These are phyloP conservation scores for Coemansia sp. DNA, from an alignment of 192 early-diverging fungal genomes.

Conservation along the genomic window DNA sequence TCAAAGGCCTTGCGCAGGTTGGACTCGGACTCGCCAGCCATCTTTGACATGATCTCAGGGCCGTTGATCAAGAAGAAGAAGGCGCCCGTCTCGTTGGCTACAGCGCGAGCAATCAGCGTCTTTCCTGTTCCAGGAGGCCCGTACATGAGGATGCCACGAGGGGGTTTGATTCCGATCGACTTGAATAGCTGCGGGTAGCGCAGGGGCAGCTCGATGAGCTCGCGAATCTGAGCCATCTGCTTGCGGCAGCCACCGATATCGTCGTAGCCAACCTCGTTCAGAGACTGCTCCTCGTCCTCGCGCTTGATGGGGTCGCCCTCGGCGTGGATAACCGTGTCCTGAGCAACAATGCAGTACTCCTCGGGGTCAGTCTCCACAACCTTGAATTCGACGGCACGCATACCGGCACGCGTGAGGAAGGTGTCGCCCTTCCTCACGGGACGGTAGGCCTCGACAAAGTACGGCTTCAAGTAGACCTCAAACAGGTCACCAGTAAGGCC, in stretches of 20 bases:
- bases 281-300: conserved; percentile 93
- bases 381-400: conserved; percentile 99
- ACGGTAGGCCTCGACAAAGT: conserved; percentile 97
- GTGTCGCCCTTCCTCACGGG: conserved; percentile 93
- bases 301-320: conserved; percentile 99
- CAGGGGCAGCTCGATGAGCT: conserved; percentile 95
- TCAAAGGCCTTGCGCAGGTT: conserved; percentile 99
- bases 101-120: conserved; percentile 96
- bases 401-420: conserved; percentile 92
- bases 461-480: conserved; percentile 96
- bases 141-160: conserved; percentile 95
- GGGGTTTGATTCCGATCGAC: conserved; percentile 98
- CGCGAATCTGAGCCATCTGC: conserved; percentile 99
- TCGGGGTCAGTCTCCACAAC: conserved; percentile 92
- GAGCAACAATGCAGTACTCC: conserved; percentile 96
- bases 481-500: conserved; percentile 97
- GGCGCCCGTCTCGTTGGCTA: conserved; percentile 98
- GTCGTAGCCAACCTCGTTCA: conserved; percentile 96
- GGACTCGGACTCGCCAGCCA: conserved; percentile 98
- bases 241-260: conserved; percentile 98
- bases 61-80: conserved; percentile 99
- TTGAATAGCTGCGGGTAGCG: conserved; percentile 99
- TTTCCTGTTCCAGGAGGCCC: conserved; percentile 99
- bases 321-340: conserved; percentile 97
- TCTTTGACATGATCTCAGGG: conserved; percentile 99